Evolutionary conservation across 2,329 filamentous ascomycete genomes (phyloP).

Genomic region (Alternaria longipes): DNA sequence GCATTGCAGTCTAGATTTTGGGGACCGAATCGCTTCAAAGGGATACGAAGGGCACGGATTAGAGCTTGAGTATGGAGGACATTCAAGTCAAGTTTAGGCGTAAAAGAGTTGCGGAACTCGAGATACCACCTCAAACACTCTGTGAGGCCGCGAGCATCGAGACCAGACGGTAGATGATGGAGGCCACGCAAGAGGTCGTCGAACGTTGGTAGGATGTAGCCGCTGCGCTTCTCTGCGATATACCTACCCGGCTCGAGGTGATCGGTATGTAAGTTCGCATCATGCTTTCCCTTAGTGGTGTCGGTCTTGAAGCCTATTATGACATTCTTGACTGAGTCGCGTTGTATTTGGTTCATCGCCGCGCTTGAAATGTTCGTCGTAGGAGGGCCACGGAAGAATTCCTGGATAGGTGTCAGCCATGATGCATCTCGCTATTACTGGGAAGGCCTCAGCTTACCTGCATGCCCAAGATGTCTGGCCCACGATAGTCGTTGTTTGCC

Average conservation of each 20-base stretch:
- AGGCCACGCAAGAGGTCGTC: conserved; percentile 33
- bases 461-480: conserved; percentile 32
- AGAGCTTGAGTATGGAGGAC: conserved; percentile 39
- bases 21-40: conserved; percentile 23
- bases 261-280: conserved; percentile 23
- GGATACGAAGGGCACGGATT: conserved; percentile 26
- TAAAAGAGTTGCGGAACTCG: conserved; percentile 22
- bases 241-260: conserved; percentile 15
- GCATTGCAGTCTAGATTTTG: conserved; percentile 32
- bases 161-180: conserved; percentile 26
- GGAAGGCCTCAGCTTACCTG: conserved; percentile 16
- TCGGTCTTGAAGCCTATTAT: conserved; percentile 24
- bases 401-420: conserved; percentile 6
- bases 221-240: conserved; percentile 11
- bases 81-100: conserved; percentile 34
- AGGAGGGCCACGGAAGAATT: conserved; percentile 30
- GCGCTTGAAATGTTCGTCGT: conserved; percentile 5
- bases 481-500: conserved; percentile 31
- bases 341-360: conserved; percentile 26
- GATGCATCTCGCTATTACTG: too few species aligned
- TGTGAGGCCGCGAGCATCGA: conserved; percentile 33
- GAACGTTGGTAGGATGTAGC: conserved; percentile 28
- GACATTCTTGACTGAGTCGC: conserved; percentile 18
- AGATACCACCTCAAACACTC: conserved; percentile 36
- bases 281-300: conserved; percentile 21